Evolutionary conservation across 176 grass and related monocot species (phyloP).

Genomic region (Carex cristatella): DNA sequence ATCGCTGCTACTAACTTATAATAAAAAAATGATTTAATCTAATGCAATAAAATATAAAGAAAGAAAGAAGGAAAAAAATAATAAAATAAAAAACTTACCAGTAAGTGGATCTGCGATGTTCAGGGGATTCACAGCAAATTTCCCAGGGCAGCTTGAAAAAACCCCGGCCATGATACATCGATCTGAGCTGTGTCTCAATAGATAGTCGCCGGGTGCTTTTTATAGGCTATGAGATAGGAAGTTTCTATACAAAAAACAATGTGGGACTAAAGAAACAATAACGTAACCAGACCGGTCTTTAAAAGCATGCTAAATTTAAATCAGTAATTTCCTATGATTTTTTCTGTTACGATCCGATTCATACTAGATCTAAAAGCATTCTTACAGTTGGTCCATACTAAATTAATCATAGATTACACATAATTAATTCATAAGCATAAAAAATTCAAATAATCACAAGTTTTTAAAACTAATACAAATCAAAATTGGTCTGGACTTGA

Average conservation of each 20-base stretch:
- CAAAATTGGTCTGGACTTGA: background rate
- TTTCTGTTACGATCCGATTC: background rate
- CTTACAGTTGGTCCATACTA: background rate
- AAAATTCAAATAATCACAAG: background rate
- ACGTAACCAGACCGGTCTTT: background rate
- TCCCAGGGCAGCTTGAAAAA: background rate
- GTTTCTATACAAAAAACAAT: background rate
- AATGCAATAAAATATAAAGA: background rate
- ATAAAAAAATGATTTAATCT: background rate
- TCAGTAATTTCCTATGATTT: background rate
- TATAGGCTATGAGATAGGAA: background rate
- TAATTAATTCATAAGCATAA: background rate
- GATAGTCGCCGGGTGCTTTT: background rate
- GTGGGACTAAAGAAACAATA: background rate
- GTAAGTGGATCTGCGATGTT: background rate
- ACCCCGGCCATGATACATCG: background rate
- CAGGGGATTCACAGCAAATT: background rate
- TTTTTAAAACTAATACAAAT: background rate
- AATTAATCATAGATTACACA: background rate
- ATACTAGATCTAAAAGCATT: background rate
- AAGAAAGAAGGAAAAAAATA: background rate
- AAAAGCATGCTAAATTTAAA: background rate
- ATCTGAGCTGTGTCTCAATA: background rate
- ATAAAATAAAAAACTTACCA: background rate
- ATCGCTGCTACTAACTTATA: background rate